Evolutionary conservation across 176 grass and related monocot genomes (phyloP).

Genomic region (Tillandsia leiboldiana): DNA sequence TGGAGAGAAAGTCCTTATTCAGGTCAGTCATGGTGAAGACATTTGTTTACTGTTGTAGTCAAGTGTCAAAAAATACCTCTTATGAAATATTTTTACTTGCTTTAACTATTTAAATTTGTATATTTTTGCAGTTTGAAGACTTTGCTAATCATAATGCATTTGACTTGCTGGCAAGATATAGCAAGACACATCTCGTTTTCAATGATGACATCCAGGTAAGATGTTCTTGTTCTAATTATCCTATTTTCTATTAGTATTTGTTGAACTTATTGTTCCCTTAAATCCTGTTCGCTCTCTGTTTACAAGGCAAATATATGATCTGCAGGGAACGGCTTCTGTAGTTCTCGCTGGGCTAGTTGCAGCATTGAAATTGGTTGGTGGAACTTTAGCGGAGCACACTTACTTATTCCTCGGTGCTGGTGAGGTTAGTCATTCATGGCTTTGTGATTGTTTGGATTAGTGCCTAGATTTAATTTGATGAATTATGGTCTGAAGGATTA

Average conservation of each 20-base stretch:
- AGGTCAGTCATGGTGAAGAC: slow-evolving; percentile 33
- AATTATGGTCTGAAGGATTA: no score
- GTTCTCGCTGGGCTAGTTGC: slow-evolving; percentile 91
- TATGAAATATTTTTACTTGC: no score
- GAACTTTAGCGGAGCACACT: slow-evolving; percentile 86
- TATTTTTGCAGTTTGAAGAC: slow-evolving; percentile 83
- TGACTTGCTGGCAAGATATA: slow-evolving; percentile 86
- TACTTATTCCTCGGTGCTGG: slow-evolving; percentile 99
- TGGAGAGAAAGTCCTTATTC: slow-evolving; percentile 94
- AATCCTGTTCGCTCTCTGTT: not conserved
- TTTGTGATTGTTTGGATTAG: not conserved
- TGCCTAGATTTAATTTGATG: no score
- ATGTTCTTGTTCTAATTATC: not conserved
- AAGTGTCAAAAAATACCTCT: not conserved
- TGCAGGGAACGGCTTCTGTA: slow-evolving; percentile 96
- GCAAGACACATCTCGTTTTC: slow-evolving; percentile 97
- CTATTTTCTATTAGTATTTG: not conserved
- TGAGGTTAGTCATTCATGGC: slow-evolving; percentile 45
- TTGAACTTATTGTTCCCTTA: not conserved
- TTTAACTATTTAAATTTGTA: not conserved
- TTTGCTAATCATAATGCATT: slow-evolving; percentile 99
- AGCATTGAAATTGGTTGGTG: slow-evolving; percentile 62
- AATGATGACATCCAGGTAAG: slow-evolving; percentile 98
- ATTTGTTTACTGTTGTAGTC: not conserved
- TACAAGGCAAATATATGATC: slow-evolving; percentile 19